Percentiles rank a stretch among this genome's conserved stretches.
Conservation (phyloP, 2,329 filamentous ascomycete species). For the Fusarium nanum region DNA sequence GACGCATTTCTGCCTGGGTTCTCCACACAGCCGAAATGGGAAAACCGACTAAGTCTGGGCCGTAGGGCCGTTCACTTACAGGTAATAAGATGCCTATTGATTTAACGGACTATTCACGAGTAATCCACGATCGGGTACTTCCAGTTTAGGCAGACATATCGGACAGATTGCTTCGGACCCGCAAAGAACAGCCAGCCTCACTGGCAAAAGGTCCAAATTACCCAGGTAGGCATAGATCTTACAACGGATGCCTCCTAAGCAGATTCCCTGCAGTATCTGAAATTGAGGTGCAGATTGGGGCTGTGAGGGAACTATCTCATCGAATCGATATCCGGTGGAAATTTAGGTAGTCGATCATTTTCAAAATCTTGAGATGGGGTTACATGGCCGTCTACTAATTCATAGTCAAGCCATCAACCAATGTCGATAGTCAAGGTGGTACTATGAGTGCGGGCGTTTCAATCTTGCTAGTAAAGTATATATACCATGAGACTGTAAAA, state of each 20-base stretch:
- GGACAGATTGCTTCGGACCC: not conserved
- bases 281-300: not conserved
- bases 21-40: not conserved
- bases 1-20: not conserved
- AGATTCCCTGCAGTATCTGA: not conserved
- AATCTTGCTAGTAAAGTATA: fast-evolving
- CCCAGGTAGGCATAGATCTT: not conserved
- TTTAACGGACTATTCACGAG: not conserved
- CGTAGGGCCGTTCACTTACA: not conserved
- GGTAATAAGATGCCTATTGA: not conserved
- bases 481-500: fast-evolving
- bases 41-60: not conserved
- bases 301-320: not conserved
- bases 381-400: not conserved
- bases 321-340: not conserved
- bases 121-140: not conserved
- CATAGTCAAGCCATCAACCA: too few species aligned
- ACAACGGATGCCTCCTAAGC: not conserved
- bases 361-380: not conserved
- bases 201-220: not conserved
- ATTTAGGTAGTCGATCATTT: too few species aligned
- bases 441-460: too few species aligned
- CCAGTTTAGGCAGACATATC: not conserved
- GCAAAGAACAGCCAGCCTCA: not conserved
- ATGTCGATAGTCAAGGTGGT: not conserved